phyloP scores from a whole-genome alignment of 495 filamentous ascomycete species.

The Neurospora discreta region DNA sequence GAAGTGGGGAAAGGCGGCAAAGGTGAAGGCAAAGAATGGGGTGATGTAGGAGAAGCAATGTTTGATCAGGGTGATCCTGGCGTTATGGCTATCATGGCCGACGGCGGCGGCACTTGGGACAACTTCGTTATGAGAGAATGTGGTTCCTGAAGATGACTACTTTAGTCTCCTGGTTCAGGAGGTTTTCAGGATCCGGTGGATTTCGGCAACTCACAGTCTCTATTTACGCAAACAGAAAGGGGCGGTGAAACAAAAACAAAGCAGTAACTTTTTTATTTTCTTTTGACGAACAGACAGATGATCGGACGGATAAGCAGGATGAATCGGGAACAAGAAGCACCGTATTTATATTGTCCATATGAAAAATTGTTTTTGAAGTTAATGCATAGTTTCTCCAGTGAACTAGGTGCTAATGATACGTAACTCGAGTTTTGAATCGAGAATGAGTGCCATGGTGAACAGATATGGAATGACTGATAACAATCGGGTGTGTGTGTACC shows the following conservation, averaged over 20 bases:
- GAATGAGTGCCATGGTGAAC: not conserved
- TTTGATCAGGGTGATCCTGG: too few relatives aligned
- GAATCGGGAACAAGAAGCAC: not conserved
- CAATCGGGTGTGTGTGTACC: not conserved
- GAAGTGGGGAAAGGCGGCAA: not conserved
- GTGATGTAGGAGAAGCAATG: not conserved
- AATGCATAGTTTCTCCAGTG: not conserved
- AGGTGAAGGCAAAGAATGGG: not conserved
- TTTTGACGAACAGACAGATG: not conserved
- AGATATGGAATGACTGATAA: not conserved
- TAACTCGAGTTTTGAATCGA: not conserved
- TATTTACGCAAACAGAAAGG: not conserved
- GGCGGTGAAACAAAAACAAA: too few relatives aligned
- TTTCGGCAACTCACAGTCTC: not conserved
- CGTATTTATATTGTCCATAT: not conserved
- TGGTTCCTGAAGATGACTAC: too few relatives aligned
- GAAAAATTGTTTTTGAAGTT: not conserved
- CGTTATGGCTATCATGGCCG: too few relatives aligned
- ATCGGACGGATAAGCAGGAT: not conserved
- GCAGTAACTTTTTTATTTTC: too few relatives aligned
- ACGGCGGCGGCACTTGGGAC: too few relatives aligned
- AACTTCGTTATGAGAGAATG: too few relatives aligned
- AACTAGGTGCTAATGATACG: not conserved
- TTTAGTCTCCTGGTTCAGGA: too few relatives aligned
- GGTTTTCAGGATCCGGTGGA: not conserved